Percentiles rank a stretch among this genome's conserved stretches.
phyloP scores from a whole-genome alignment of 495 filamentous ascomycete species.

The Pseudoneurospora amorphoporcata region DNA sequence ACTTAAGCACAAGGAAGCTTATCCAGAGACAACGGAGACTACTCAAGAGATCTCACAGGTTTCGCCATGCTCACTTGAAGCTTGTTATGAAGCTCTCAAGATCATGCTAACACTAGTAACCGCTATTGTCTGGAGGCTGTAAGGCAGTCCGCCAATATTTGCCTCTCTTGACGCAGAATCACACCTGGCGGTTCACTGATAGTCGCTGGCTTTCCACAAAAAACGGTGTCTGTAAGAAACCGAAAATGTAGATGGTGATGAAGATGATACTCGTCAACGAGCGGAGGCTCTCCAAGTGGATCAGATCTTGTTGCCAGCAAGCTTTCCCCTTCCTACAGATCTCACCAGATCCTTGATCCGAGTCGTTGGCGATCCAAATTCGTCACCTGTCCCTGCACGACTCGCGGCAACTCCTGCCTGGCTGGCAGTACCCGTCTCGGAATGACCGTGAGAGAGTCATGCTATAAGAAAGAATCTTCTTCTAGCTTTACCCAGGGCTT shows the following conservation, averaged over 20 bases:
- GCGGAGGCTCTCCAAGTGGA: background rate
- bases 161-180: background rate
- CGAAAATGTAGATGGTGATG: background rate
- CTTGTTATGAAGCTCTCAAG: background rate
- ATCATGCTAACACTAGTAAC: background rate
- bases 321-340: background rate
- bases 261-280: background rate
- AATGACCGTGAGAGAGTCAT: conserved; percentile 4
- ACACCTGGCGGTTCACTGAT: background rate
- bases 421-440: conserved; percentile 2
- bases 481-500: background rate
- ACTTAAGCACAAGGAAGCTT: background rate
- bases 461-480: conserved; percentile 11
- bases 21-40: background rate
- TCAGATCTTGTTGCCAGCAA: background rate
- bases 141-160: background rate
- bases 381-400: conserved; percentile 10
- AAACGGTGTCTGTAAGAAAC: background rate
- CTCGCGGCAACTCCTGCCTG: conserved; percentile 9
- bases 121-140: background rate
- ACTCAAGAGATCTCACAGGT: background rate
- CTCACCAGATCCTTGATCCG: background rate
- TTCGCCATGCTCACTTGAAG: background rate
- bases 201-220: background rate
- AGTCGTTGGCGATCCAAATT: background rate